Evolutionary conservation across 345 rosid genomes (phyloP), one percentile per base, ranked within the genome.

Genomic region (Lepidium didymum): DNA sequence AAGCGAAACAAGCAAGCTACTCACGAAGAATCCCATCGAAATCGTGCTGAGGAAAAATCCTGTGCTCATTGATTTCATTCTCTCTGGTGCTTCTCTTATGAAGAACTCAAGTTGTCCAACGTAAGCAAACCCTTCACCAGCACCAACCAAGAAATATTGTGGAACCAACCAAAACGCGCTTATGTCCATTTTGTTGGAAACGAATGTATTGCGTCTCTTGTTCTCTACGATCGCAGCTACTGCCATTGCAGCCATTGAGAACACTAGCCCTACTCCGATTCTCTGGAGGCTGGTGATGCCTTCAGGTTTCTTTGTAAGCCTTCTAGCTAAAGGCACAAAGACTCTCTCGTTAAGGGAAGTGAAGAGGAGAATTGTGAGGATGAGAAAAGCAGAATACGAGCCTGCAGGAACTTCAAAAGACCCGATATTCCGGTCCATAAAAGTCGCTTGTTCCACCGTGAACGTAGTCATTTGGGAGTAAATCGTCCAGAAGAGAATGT

Each of bases 11-110:
- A 93, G 51, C 68, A 88, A 75, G 49, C 96, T 90, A 74, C 96
- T 93, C 3, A 85, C 81, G 42, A 84, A 93, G 85, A 90, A 90
- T 27, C 97, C 98, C 96, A 90, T 82, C 3, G 98, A 93, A 18
- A 90, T 81, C 33, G 89, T 83, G 52, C 90, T 86, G 3, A 93
- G 77, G 59, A 93, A 90, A 10, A 93, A 80, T 25, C 98, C 96
- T 0, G 98, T 93, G 84, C 98, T 93, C 94, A 86, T 88, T 4
- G 98, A 86, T 69, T 93, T 93, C 97, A 93, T 90, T 68, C 90
- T 80, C 56, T 84, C 94, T 0, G 96, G 97, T 35, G 96, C 93
- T 75, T 90, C 97, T 37, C 90, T 80, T 41, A 90, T 88, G 77
- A 93, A 93, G 76, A 90, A 93, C 82, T 93, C 96, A 21, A 93